Evolutionary conservation across 2,329 filamentous ascomycete species (phyloP).

Genomic region (Tolypocladium amazonense): DNA sequence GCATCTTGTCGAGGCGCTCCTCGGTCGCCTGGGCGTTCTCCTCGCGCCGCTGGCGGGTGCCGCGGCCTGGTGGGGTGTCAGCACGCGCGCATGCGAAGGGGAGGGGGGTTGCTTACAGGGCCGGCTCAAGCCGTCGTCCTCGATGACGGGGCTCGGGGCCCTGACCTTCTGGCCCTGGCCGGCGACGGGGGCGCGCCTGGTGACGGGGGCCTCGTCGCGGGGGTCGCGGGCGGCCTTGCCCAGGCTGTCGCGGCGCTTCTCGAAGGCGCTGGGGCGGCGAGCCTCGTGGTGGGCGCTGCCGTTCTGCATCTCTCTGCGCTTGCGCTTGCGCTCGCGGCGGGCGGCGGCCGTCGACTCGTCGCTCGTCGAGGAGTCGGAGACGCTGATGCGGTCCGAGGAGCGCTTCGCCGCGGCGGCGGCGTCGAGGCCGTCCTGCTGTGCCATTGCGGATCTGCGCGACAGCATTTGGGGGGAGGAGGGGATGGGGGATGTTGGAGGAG

Average conservation of each 20-base stretch:
- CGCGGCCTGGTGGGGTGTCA: constrained; percentile 33
- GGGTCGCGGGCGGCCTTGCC: constrained; percentile 53
- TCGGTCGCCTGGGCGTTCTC: constrained; percentile 35
- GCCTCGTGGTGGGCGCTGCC: constrained; percentile 10
- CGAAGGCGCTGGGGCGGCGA: constrained; percentile 15
- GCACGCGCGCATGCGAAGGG: not conserved
- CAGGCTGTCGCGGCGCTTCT: constrained; percentile 40
- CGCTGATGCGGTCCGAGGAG: constrained; percentile 13
- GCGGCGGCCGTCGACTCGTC: constrained; percentile 13
- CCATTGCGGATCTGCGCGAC: constrained; percentile 11
- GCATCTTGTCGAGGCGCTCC: constrained; percentile 45
- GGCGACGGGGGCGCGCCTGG: constrained; percentile 20
- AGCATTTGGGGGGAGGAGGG: not conserved
- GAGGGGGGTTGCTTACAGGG: constrained; percentile 32
- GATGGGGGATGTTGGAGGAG: not conserved
- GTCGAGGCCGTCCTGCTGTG: constrained; percentile 14
- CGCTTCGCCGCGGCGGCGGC: constrained; percentile 18
- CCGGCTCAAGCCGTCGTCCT: constrained; percentile 50
- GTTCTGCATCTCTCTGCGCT: constrained; percentile 12
- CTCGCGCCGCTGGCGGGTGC: constrained; percentile 53
- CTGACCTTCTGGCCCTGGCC: constrained; percentile 5
- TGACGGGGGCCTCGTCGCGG: constrained; percentile 37
- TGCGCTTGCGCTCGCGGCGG: constrained; percentile 10
- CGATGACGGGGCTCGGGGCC: constrained; percentile 45
- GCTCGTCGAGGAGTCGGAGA: constrained; percentile 18